Base-by-base conservation (phyloP, 305 asterid genomes). In the Fraxinus sp. region DNA sequence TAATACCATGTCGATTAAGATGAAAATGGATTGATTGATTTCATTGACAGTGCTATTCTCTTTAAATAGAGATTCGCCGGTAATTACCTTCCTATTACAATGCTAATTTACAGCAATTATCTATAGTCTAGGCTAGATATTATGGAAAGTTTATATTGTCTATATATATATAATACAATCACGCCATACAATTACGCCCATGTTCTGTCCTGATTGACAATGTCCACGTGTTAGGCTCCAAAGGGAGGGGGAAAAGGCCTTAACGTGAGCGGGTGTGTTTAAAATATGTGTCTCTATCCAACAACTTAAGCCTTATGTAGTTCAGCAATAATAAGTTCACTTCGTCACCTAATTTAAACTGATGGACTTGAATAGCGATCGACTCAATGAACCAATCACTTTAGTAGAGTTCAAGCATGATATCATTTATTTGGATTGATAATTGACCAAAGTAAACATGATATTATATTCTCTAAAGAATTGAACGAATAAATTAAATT, bases 401-500 rank as follows among this genome's bases (percentile, higher is more conserved):
- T 30, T 20, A 13, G 10, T 28, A 70, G 39, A 28, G 32, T 70
- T 70, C 24, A 30, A 70, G 14, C 39, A 30, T 30, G 10, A 11
- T 30, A 28, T 16, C 75, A 70, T 70, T 30, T 28, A 70, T 70
- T 26, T 70, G 39, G n/a, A 30, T 28, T 11, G 5, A 30, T 70
- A 14, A 70, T 70, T 30, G 37, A 8, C 20, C 39, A 28, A 68
- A 18, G 39, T 70, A 70, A 30, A 70, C 39, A 70, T 7, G 24
- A 70, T 30, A 30, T 33, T 30, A 30, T 80, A 64, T 37, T 30
- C 73, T 28, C 36, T 72, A 26, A 78, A 74, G 35, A 28, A 70
- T 70, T 32, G 82, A 71, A 46, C 22, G 79, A 28, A 78, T 52
- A 35, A 80, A 74, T 49, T 44, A 16, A 44, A 83, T 39, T n/a